A percentile compares a stretch with the other conserved stretches of the same genome.
These are phyloP conservation scores for Xylariaceae sp. DNA, from an alignment of 2,329 filamentous ascomycete genomes.

Conservation along the genomic window DNA sequence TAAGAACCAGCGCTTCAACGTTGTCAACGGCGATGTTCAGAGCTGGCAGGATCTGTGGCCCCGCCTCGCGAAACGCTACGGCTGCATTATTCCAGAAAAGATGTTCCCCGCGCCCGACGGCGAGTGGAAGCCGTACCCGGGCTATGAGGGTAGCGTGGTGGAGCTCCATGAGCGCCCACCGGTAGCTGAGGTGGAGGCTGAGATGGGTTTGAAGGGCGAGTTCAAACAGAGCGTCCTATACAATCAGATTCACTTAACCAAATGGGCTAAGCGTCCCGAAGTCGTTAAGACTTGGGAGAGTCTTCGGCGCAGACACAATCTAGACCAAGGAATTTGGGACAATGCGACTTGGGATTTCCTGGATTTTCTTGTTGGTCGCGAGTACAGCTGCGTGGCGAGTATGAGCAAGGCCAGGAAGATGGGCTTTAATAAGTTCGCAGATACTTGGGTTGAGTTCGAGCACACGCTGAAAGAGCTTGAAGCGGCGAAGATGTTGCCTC, in stretches of 20 bases:
- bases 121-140: conserved; percentile 27
- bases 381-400: conserved; percentile 48
- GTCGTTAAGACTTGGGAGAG: conserved; percentile 49
- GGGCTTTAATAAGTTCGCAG: conserved; percentile 50
- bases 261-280: conserved; percentile 49
- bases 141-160: conserved; percentile 23
- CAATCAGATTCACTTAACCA: conserved; percentile 48
- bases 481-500: conserved; percentile 35
- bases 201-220: conserved; percentile 38
- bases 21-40: conserved; percentile 50
- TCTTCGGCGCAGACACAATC: conserved; percentile 46
- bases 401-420: conserved; percentile 53
- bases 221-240: conserved; percentile 41
- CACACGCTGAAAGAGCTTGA: conserved; percentile 38
- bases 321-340: conserved; percentile 47
- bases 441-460: conserved; percentile 42
- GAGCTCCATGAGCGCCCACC: conserved; percentile 40
- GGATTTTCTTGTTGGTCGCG: conserved; percentile 51
- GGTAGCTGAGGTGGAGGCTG: conserved; percentile 38
- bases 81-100: conserved; percentile 41
- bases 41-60: conserved; percentile 53
- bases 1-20: conserved; percentile 50
- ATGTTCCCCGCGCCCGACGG: conserved; percentile 37
- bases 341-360: conserved; percentile 52
- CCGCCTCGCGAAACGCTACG: conserved; percentile 46